Percentiles rank a stretch among this genome's conserved stretches.
phyloP scores from a whole-genome alignment of 148 eudicot species.

The Spergularia marina region DNA sequence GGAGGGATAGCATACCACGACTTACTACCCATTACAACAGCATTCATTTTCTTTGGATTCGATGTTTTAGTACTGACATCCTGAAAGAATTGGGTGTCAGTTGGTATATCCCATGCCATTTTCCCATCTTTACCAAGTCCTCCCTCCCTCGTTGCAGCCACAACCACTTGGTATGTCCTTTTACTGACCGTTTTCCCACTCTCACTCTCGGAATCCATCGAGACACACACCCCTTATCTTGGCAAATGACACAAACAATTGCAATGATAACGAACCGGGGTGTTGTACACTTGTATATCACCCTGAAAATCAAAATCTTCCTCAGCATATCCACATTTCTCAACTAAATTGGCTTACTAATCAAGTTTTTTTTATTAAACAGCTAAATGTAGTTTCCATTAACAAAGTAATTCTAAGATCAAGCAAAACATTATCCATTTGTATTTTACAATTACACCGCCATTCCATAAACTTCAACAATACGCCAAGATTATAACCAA shows the following conservation, averaged over 20 bases:
- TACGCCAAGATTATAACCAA: not conserved
- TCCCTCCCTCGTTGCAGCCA: conserved; percentile 80
- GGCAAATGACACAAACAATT: conserved; percentile 5
- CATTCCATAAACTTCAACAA: not conserved
- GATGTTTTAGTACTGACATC: conserved; percentile 62
- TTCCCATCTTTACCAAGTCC: conserved; percentile 94
- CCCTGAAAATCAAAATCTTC: conserved; percentile 7
- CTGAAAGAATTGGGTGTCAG: conserved; percentile 72
- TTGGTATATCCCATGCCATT: conserved; percentile 83
- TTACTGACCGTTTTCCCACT: conserved; percentile 20
- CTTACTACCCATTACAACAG: conserved; percentile 92
- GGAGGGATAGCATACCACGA: conserved; percentile 85
- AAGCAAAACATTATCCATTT: no score
- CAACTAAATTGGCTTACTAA: not conserved
- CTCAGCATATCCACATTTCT: not conserved
- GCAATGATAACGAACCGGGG: not conserved
- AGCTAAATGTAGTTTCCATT: not conserved
- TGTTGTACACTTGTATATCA: not conserved
- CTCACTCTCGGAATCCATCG: conserved; percentile 42
- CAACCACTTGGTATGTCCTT: conserved; percentile 83
- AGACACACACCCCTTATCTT: not conserved
- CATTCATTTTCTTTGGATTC: conserved; percentile 76
- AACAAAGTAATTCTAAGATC: no score
- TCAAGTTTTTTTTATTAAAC: not conserved
- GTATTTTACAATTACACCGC: no score